phyloP scores from a whole-genome alignment of 441 rosid genomes.

The Erodium moschatum region DNA sequence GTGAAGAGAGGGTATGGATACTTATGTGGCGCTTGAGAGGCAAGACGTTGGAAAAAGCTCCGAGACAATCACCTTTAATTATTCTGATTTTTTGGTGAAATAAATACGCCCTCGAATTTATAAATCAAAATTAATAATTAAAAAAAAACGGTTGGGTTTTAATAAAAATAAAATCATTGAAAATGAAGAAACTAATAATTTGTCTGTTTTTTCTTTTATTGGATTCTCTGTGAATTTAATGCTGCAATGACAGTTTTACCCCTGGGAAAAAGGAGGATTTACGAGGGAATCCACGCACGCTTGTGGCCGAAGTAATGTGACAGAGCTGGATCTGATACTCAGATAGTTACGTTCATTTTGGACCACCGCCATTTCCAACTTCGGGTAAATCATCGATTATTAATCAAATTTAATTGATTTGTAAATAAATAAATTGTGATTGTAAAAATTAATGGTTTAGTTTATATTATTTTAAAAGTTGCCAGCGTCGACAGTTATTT shows the following conservation, averaged over 20 bases:
- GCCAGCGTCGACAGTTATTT: too few relatives aligned
- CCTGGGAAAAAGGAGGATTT: neutral
- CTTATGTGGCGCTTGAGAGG: conserved; percentile 21
- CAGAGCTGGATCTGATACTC: conserved; percentile 38
- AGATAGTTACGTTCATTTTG: conserved; percentile 10
- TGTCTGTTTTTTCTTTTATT: neutral
- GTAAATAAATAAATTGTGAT: too few relatives aligned
- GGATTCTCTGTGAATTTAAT: neutral
- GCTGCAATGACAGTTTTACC: conserved; percentile 22
- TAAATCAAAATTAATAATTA: neutral
- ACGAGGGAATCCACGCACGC: neutral
- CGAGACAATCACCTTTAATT: conserved; percentile 21
- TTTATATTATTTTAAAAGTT: too few relatives aligned
- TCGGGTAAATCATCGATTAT: too few relatives aligned
- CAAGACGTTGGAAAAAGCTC: conserved; percentile 37
- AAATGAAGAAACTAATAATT: neutral
- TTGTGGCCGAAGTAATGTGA: neutral
- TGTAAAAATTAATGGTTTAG: too few relatives aligned
- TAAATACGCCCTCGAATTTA: conserved; percentile 6
- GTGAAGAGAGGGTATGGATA: neutral
- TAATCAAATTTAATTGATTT: too few relatives aligned
- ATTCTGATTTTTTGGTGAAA: conserved; percentile 11
- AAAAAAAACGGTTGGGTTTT: neutral
- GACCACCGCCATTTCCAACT: too few relatives aligned
- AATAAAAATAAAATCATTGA: neutral